Percentiles rank a stretch among this genome's conserved stretches.
Evolutionary conservation across 1,284 basidiomycete genomes (phyloP).

Genomic region (Filobasidium uniguttulatum): DNA sequence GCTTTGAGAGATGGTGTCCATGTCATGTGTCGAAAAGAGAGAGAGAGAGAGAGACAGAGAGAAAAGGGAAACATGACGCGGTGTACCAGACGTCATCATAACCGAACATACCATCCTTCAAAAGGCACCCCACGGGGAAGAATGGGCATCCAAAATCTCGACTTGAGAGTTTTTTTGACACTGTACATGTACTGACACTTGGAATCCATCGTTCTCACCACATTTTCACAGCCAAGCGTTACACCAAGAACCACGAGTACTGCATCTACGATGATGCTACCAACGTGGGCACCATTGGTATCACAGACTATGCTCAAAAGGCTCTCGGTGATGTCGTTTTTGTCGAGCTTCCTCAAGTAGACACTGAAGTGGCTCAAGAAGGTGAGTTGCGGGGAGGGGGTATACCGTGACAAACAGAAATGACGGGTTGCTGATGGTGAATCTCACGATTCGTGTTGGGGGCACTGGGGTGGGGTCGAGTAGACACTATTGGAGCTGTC

Average conservation of each 20-base stretch:
- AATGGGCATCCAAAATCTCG: too few species aligned
- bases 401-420: not conserved
- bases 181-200: too few species aligned
- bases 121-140: too few species aligned
- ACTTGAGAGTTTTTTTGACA: too few species aligned
- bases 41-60: too few species aligned
- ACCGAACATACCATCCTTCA: too few species aligned
- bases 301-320: conserved; percentile 88
- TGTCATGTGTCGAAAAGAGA: too few species aligned
- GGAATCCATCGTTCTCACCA: too few species aligned
- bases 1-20: too few species aligned
- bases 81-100: too few species aligned
- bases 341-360: conserved; percentile 74
- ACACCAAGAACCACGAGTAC: conserved; percentile 83
- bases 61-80: too few species aligned
- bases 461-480: not conserved
- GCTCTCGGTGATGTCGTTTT: conserved; percentile 94
- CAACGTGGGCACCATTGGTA: conserved; percentile 67
- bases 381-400: conserved; percentile 53
- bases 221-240: conserved; percentile 58
- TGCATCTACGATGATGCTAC: conserved; percentile 66
- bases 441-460: not conserved
- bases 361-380: conserved; percentile 55
- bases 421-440: not conserved
- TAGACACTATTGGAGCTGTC: conserved; percentile 86